phyloP scores from a whole-genome alignment of 352 stramenopile species.

The Phytopythium montanum region DNA sequence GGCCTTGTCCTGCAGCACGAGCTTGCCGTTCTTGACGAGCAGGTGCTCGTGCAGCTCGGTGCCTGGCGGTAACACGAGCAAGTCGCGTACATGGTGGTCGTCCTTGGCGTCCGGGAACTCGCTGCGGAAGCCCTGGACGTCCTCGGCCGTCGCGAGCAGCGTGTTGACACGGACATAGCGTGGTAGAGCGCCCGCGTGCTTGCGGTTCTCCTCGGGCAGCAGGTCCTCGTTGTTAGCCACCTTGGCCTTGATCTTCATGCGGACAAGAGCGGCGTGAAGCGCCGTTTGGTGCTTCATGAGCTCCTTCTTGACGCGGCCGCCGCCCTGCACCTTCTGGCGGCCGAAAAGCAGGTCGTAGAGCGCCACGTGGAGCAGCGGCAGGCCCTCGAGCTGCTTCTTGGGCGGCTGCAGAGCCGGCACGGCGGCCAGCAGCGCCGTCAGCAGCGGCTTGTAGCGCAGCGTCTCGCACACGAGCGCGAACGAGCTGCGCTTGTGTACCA shows the following conservation, averaged over 20 bases:
- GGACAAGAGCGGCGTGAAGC: slow-evolving; percentile 69
- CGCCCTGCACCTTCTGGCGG: slow-evolving; percentile 81
- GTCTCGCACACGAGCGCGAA: slow-evolving; percentile 89
- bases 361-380: slow-evolving; percentile 72
- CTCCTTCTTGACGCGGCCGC: slow-evolving; percentile 85
- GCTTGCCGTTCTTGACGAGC: slow-evolving; percentile 76
- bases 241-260: slow-evolving; percentile 80
- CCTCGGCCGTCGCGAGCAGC: slow-evolving; percentile 50
- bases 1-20: slow-evolving; percentile 97
- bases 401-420: slow-evolving; percentile 72
- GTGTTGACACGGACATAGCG: slow-evolving; percentile 95
- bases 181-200: slow-evolving; percentile 59
- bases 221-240: slow-evolving; percentile 77
- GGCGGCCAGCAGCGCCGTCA: slow-evolving; percentile 60
- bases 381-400: slow-evolving; percentile 40
- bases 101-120: slow-evolving; percentile 51
- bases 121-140: slow-evolving; percentile 40
- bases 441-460: slow-evolving; percentile 81
- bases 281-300: slow-evolving; percentile 71
- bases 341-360: slow-evolving; percentile 89
- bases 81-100: slow-evolving; percentile 86
- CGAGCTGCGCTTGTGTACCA: slow-evolving; percentile 85
- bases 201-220: slow-evolving; percentile 74
- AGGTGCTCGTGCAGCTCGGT: slow-evolving; percentile 86
- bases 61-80: slow-evolving; percentile 89